Conservation (phyloP, 805 yeast species). For the Torulaspora gathmanii region DNA sequence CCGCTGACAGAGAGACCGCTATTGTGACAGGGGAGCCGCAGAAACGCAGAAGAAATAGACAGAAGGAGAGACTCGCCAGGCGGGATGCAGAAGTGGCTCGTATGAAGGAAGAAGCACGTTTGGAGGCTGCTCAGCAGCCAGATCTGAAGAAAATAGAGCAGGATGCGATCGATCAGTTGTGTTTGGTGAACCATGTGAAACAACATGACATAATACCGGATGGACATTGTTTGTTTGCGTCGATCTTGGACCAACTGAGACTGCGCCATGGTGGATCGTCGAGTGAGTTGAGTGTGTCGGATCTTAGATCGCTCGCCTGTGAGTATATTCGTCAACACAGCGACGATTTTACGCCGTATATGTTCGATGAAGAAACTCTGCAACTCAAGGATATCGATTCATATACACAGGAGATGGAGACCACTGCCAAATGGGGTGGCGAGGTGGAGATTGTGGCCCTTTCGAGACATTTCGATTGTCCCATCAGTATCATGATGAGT, state of each 20-base stretch:
- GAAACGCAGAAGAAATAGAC: slow-evolving; percentile 57
- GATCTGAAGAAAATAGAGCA: slow-evolving; percentile 70
- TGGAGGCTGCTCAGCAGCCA: slow-evolving; percentile 62
- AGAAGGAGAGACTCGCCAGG: slow-evolving; percentile 74
- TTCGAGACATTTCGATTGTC: slow-evolving; percentile 62
- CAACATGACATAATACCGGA: slow-evolving; percentile 79
- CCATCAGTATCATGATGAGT: slow-evolving; percentile 71
- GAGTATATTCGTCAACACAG: slow-evolving; percentile 57
- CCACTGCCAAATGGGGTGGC: slow-evolving; percentile 95
- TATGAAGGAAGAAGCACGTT: slow-evolving; percentile 60
- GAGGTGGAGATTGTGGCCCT: slow-evolving; percentile 87
- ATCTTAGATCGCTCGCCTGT: slow-evolving; percentile 62
- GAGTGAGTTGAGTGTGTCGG: slow-evolving; percentile 27
- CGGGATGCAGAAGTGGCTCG: slow-evolving; percentile 65
- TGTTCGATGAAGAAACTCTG: slow-evolving; percentile 74
- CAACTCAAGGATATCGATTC: slow-evolving; percentile 57
- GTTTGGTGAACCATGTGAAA: slow-evolving; percentile 45
- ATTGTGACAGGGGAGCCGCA: slow-evolving; percentile 5
- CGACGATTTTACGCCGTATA: slow-evolving; percentile 72
- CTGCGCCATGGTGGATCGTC: slow-evolving; percentile 42
- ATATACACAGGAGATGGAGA: slow-evolving; percentile 62
- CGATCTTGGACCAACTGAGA: slow-evolving; percentile 71
- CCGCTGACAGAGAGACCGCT: slow-evolving; percentile 11
- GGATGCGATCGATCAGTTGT: slow-evolving; percentile 53
- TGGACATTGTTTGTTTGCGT: slow-evolving; percentile 90